Evolutionary conservation across 2,329 filamentous ascomycete species (phyloP).

Genomic region (Aspergillus sp.): DNA sequence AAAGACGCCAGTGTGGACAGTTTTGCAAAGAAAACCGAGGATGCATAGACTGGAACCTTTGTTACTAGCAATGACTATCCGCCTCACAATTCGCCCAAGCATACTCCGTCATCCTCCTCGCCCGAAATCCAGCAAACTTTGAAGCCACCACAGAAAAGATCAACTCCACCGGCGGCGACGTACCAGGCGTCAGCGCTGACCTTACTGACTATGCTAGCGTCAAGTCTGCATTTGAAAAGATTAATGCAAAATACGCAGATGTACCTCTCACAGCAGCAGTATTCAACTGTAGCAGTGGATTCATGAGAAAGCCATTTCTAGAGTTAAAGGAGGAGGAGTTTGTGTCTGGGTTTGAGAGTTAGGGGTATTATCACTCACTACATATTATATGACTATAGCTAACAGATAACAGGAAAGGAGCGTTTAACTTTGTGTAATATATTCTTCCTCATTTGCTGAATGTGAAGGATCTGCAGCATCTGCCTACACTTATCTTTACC

Average conservation of each 20-base stretch:
- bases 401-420: slow-evolving; percentile 51
- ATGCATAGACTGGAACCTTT: too few relatives aligned
- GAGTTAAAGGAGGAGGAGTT: slow-evolving; percentile 58
- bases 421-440: slow-evolving; percentile 71
- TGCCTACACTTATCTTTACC: slow-evolving; percentile 78
- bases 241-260: slow-evolving; percentile 49
- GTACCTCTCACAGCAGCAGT: slow-evolving; percentile 49
- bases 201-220: slow-evolving; percentile 51
- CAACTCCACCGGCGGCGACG: slow-evolving; percentile 53
- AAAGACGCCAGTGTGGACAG: too few relatives aligned
- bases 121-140: slow-evolving; percentile 55
- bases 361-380: slow-evolving; percentile 33
- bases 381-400: too few relatives aligned
- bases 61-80: too few relatives aligned
- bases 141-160: slow-evolving; percentile 55
- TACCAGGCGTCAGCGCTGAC: slow-evolving; percentile 58
- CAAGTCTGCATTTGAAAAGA: slow-evolving; percentile 48
- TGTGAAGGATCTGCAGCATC: slow-evolving; percentile 52
- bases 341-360: slow-evolving; percentile 44
- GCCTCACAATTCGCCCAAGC: slow-evolving; percentile 54
- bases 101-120: slow-evolving; percentile 57
- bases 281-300: slow-evolving; percentile 56
- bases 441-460: slow-evolving; percentile 66
- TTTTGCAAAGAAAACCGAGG: too few relatives aligned
- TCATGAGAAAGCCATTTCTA: slow-evolving; percentile 56